phyloP scores from a whole-genome alignment of 495 filamentous ascomycete genomes.

The Aspergillus coremiiformis region DNA sequence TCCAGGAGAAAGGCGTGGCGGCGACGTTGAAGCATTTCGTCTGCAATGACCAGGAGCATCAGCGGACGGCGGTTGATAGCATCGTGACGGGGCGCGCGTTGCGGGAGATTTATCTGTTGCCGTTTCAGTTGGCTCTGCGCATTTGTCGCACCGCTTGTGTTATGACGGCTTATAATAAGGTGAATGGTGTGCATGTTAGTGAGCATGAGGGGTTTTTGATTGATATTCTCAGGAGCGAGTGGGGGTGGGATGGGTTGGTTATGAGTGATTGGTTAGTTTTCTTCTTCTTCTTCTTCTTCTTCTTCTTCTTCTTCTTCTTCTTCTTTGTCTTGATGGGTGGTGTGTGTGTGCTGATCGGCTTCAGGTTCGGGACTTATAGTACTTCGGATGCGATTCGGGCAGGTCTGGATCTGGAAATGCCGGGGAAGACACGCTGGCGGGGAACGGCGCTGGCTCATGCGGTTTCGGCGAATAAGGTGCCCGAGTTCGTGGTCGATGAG shows the following conservation, averaged over 20 bases:
- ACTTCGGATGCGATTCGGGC: conserved; percentile 60
- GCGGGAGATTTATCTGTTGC: conserved; percentile 69
- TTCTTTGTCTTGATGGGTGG: no score
- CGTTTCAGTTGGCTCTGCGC: conserved; percentile 64
- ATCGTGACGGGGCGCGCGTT: conserved; percentile 62
- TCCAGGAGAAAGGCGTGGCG: conserved; percentile 63
- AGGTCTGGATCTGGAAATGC: conserved; percentile 71
- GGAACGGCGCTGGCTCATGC: conserved; percentile 53
- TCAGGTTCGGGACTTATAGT: conserved; percentile 56
- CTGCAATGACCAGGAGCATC: conserved; percentile 74
- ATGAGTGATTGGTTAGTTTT: conserved; percentile 65
- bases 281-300: no score
- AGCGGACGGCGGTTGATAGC: conserved; percentile 58
- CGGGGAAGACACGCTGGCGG: conserved; percentile 59
- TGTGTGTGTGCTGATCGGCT: no score
- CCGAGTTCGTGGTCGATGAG: conserved; percentile 51
- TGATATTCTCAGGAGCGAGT: conserved; percentile 60
- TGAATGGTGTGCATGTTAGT: conserved; percentile 64
- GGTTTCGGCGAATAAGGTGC: conserved; percentile 51
- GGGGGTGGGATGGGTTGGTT: conserved; percentile 60
- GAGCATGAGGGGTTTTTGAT: conserved; percentile 57
- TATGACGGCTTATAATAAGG: conserved; percentile 71
- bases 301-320: no score
- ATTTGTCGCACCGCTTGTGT: conserved; percentile 57
- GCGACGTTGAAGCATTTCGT: conserved; percentile 76